Evolutionary conservation across 352 stramenopile genomes (phyloP).

Genomic region (Globisporangium cystogenes): DNA sequence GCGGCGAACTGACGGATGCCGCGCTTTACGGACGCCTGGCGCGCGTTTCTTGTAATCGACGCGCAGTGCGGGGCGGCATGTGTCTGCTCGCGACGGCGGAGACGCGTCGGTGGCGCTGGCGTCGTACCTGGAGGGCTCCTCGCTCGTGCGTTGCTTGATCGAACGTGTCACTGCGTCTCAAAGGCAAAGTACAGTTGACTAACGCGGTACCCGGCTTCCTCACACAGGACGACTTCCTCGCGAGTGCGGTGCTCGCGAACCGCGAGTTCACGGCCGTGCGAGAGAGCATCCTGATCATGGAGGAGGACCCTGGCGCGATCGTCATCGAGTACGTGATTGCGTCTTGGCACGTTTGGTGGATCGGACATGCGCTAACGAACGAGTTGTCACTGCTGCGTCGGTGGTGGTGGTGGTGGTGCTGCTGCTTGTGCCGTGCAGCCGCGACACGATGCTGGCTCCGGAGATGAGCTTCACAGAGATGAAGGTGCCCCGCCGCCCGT

Average conservation of each 20-base stretch:
- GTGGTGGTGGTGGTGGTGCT: no score
- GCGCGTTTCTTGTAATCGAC: no score
- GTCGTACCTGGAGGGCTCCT: conserved; percentile 84
- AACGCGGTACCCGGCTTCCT: no score
- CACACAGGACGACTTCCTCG: conserved; percentile 91
- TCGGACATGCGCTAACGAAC: not conserved
- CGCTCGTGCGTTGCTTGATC: conserved; percentile 32
- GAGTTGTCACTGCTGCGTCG: not conserved
- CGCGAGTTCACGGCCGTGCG: conserved; percentile 90
- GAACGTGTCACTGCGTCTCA: not conserved
- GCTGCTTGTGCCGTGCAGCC: no score
- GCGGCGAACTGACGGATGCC: not conserved
- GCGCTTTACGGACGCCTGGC: no score
- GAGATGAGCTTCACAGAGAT: conserved; percentile 94
- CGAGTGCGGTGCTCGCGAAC: conserved; percentile 88
- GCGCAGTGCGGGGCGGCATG: conserved; percentile 69
- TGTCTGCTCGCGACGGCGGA: conserved; percentile 75
- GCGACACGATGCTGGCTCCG: conserved; percentile 43
- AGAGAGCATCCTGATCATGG: conserved; percentile 81
- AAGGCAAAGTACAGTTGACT: no score
- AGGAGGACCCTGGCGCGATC: conserved; percentile 50
- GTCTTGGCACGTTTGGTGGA: no score
- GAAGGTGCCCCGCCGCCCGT: conserved; percentile 93
- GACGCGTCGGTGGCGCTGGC: conserved; percentile 76
- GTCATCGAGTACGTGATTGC: conserved; percentile 51